Evolutionary conservation across 257 asterid species (phyloP).

Genomic region (Capsicum chinense): DNA sequence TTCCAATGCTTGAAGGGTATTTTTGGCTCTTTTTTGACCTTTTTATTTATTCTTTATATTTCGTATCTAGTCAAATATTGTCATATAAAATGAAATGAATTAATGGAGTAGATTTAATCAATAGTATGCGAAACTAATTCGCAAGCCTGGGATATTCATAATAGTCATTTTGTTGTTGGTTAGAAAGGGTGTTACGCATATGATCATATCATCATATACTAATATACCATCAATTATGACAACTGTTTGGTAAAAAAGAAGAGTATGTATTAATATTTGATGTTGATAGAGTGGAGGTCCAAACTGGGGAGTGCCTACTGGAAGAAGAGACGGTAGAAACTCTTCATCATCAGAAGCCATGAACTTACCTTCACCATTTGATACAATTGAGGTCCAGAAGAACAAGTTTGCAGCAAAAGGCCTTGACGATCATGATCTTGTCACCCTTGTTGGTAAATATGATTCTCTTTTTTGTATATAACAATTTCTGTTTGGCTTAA

Average conservation of each 20-base stretch:
- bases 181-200: too few relatives aligned
- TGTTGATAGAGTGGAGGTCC: conserved; percentile 63
- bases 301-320: conserved; percentile 70
- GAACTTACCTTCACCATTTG: conserved; percentile 62
- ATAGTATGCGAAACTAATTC: too few relatives aligned
- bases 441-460: conserved; percentile 64
- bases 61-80: background rate
- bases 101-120: too few relatives aligned
- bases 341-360: conserved; percentile 54
- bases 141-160: too few relatives aligned
- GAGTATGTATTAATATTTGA: background rate
- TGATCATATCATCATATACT: too few relatives aligned
- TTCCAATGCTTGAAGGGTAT: too few relatives aligned
- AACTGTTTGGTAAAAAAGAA: background rate
- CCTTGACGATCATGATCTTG: conserved; percentile 78
- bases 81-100: background rate
- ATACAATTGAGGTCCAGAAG: conserved; percentile 56
- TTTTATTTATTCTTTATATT: background rate
- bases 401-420: conserved; percentile 75
- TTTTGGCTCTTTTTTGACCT: too few relatives aligned
- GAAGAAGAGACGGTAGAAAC: conserved; percentile 73
- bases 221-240: background rate
- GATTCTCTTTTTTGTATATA: background rate
- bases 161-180: too few relatives aligned
- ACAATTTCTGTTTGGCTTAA: too few relatives aligned